phyloP scores from a whole-genome alignment of 2,329 filamentous ascomycete genomes.

The Chaetomium olivaceum region DNA sequence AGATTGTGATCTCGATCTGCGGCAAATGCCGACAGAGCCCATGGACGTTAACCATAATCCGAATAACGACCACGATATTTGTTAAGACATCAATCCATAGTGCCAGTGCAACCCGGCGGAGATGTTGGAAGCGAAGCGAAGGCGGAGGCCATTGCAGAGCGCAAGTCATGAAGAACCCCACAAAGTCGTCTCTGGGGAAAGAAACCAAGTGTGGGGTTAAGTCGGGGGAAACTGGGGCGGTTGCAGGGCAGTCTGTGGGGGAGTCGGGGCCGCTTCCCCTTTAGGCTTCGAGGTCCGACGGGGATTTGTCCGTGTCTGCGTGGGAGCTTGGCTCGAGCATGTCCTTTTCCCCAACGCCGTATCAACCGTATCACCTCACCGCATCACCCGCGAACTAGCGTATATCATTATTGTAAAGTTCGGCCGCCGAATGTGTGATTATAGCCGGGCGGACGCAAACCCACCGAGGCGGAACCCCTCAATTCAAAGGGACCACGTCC shows the following conservation, averaged over 20 bases:
- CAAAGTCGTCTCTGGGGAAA: constrained; percentile 1
- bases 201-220: constrained; percentile 10
- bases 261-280: constrained; percentile 18
- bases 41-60: neutral
- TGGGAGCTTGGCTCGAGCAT: neutral
- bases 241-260: constrained; percentile 17
- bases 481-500: too few species aligned
- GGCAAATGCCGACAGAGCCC: neutral
- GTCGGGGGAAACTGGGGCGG: neutral
- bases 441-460: too few species aligned
- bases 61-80: neutral
- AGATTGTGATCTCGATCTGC: constrained; percentile 4
- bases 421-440: too few species aligned
- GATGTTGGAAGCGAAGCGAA: neutral
- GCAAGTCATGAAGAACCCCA: neutral
- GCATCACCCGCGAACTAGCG: too few species aligned
- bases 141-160: neutral
- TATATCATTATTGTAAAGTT: too few species aligned
- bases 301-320: constrained; percentile 10
- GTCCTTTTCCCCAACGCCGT: neutral
- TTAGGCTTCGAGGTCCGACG: constrained; percentile 17
- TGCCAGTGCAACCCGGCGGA: neutral
- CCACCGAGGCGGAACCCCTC: too few species aligned
- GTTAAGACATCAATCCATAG: neutral
- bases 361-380: too few species aligned